phyloP scores from a whole-genome alignment of 495 filamentous ascomycete genomes.

The Penicillium psychrofluorescens region DNA sequence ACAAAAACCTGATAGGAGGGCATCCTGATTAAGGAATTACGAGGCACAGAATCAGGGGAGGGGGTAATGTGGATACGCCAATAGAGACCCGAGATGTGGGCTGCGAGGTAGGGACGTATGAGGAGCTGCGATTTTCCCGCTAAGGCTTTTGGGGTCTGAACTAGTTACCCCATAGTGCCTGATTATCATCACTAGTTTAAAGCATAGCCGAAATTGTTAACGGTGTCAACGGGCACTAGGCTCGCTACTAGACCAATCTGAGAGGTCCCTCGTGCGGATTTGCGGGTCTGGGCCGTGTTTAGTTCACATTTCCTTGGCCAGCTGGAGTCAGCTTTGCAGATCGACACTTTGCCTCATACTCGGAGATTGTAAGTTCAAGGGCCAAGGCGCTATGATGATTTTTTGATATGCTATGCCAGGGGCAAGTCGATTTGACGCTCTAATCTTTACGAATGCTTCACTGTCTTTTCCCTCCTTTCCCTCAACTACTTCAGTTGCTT shows the following conservation, averaged over 20 bases:
- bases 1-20: too few relatives aligned
- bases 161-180: constrained; percentile 1
- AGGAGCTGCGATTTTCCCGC: neutral
- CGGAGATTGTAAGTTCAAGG: neutral
- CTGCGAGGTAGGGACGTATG: neutral
- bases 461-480: neutral
- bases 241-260: constrained; percentile 1
- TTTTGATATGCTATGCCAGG: too few relatives aligned
- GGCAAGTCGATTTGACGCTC: neutral
- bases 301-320: constrained; percentile 2
- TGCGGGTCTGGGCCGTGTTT: constrained; percentile 2
- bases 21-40: neutral
- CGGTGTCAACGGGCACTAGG: neutral
- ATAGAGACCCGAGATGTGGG: neutral
- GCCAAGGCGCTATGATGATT: neutral
- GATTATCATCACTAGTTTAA: neutral
- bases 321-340: neutral
- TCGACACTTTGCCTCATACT: constrained; percentile 3
- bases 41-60: constrained; percentile 7
- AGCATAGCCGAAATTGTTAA: neutral
- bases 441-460: neutral
- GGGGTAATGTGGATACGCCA: neutral
- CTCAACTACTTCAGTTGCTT: constrained; percentile 12
- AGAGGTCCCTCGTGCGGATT: neutral
- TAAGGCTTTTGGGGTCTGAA: neutral